A percentile compares a stretch with the other conserved stretches of the same genome.
These are phyloP conservation scores for Thinopyrum elongatum DNA, from an alignment of 176 grass and related monocot genomes.

Conservation along the genomic window DNA sequence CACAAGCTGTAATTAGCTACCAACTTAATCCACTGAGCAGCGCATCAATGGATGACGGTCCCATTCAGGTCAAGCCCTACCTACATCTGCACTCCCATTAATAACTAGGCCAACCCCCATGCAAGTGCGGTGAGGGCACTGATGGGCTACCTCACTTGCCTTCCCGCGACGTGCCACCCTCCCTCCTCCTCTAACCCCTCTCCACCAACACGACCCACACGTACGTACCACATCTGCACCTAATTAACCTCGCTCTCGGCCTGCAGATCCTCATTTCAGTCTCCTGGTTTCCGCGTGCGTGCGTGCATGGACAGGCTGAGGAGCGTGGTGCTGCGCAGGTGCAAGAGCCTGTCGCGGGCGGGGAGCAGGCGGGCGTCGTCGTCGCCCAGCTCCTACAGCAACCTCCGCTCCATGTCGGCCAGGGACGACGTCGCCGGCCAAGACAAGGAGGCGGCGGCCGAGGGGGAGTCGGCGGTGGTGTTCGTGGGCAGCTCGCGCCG, in stretches of 20 bases:
- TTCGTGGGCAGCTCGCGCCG: slow-evolving; percentile 77
- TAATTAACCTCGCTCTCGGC: not conserved
- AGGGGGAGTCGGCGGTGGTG: slow-evolving; percentile 38
- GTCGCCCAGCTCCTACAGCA: slow-evolving; percentile 48
- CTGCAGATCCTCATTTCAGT: not conserved
- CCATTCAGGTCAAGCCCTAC: not conserved
- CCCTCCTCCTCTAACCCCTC: not conserved
- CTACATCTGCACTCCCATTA: not conserved
- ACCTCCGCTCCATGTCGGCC: slow-evolving; percentile 70
- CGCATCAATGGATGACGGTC: not conserved
- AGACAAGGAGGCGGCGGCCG: not conserved
- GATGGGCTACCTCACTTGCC: slow-evolving; percentile 9
- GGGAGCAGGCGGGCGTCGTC: slow-evolving; percentile 20
- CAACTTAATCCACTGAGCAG: not conserved
- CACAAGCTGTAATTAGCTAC: not conserved
- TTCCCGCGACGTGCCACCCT: slow-evolving; percentile 2
- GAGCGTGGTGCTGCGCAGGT: slow-evolving; percentile 64
- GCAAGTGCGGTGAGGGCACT: not conserved
- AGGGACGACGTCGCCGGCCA: slow-evolving; percentile 13
- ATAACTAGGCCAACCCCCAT: slow-evolving; percentile 3
- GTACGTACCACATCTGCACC: not conserved
- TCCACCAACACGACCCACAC: not conserved
- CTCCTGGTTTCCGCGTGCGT: not conserved
- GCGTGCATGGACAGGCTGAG: slow-evolving; percentile 44
- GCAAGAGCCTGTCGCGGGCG: slow-evolving; percentile 61